A percentile compares a stretch with the other conserved stretches of the same genome.
phyloP scores from a whole-genome alignment of 208 protist species.

The Naegleria lovaniensis region DNA sequence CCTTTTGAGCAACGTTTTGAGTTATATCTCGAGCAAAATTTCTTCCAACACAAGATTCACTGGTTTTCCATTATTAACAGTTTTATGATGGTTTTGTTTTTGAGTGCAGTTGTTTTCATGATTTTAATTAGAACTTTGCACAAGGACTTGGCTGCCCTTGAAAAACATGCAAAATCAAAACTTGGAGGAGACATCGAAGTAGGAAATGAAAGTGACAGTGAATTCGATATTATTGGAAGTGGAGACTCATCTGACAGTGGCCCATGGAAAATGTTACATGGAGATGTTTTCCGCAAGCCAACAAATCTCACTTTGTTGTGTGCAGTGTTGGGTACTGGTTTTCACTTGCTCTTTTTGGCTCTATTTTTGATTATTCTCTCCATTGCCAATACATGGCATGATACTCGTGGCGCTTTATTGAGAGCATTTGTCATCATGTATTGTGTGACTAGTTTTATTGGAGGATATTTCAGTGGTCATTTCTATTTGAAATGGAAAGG shows the following conservation, averaged over 20 bases:
- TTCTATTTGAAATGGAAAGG: slow-evolving; percentile 55
- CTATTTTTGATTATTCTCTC: slow-evolving; percentile 35
- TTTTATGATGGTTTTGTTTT: slow-evolving; percentile 72
- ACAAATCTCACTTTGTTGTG: slow-evolving; percentile 59
- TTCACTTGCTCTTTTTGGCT: slow-evolving; percentile 51
- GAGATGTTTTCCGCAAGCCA: slow-evolving; percentile 87
- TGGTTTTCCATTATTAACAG: slow-evolving; percentile 88
- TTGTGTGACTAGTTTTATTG: slow-evolving; percentile 61
- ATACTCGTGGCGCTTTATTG: slow-evolving; percentile 51
- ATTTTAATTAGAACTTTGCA: slow-evolving; percentile 76
- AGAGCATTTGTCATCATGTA: slow-evolving; percentile 59
- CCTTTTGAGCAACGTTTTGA: slow-evolving; percentile 74
- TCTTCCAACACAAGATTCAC: slow-evolving; percentile 78
- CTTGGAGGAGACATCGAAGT: slow-evolving; percentile 53
- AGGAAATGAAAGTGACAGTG: slow-evolving; percentile 13
- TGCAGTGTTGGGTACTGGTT: slow-evolving; percentile 63
- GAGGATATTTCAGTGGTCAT: slow-evolving; percentile 61
- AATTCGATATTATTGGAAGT: slow-evolving; percentile 1
- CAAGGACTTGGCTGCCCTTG: slow-evolving; percentile 67
- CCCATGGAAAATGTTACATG: slow-evolving; percentile 89
- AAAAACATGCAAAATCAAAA: slow-evolving; percentile 30
- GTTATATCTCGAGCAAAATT: slow-evolving; percentile 68
- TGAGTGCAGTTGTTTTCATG: slow-evolving; percentile 74
- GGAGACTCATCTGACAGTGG: slow-evolving; percentile 61
- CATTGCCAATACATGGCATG: slow-evolving; percentile 32